Conservation (phyloP, 371 early-diverging fungal species). For the Catenaria anguillulae region DNA sequence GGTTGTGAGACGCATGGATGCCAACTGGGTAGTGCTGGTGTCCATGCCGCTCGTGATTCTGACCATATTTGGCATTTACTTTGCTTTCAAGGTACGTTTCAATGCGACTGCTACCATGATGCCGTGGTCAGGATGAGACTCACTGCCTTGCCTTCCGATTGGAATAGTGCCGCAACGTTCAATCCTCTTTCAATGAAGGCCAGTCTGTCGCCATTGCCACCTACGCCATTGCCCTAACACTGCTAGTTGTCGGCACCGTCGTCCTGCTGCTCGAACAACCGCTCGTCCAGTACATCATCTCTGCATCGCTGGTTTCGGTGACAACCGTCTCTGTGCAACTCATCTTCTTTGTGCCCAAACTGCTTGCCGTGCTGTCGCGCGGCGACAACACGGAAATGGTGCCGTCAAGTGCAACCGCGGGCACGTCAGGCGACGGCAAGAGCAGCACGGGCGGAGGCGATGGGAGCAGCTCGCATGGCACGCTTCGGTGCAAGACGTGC, state of each 20-base stretch:
- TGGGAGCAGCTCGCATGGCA: too few relatives aligned
- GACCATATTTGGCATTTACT: background rate
- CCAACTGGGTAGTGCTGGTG: background rate
- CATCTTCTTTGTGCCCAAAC: background rate
- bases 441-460: too few relatives aligned
- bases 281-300: background rate
- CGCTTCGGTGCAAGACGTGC: too few relatives aligned
- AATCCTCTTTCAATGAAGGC: background rate
- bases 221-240: background rate
- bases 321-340: background rate
- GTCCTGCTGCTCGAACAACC: background rate
- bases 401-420: too few relatives aligned
- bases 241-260: background rate
- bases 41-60: background rate
- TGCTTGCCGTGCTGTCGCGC: background rate
- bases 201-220: background rate
- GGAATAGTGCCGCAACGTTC: background rate
- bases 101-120: too few relatives aligned
- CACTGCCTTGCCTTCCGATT: too few relatives aligned
- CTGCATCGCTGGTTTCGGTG: background rate
- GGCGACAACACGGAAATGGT: too few relatives aligned
- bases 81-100: too few relatives aligned
- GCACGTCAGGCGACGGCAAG: too few relatives aligned
- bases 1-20: background rate
- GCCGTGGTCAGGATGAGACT: too few relatives aligned